Evolutionary conservation across 2,329 filamentous ascomycete genomes (phyloP), one percentile per base, ranked within the genome.

Genomic region (Claviceps citrina): DNA sequence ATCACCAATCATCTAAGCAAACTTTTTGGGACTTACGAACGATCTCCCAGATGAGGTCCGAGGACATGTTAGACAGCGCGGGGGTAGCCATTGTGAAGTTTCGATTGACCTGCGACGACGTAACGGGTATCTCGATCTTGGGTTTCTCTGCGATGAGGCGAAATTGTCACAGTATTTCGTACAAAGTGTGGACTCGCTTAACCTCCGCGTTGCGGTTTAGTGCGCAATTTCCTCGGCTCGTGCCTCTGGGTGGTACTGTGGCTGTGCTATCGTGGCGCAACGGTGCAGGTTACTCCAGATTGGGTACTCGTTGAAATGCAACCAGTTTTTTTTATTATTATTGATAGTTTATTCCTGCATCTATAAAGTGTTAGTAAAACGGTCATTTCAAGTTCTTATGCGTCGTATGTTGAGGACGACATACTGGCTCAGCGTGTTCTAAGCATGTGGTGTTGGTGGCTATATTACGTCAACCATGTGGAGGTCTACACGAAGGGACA

Each of bases 11-110:
- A 26, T 12, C 18, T 43, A 3, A 22, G 18, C 18, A 20, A 13
- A 27, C 9, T 6, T 4, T 18, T 31, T n/a, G 19, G n/a, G 77
- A 86, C 86, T 67, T 79, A 95, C 87, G 84, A 74, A 81, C 79
- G 66, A 93, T 70, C 76, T 89, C 81, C 89, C 89, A 96, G 73
- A 94, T 70, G 57, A 95, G 75, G 70, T 95, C 87, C 61, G 79
- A 68, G 64, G 86, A 93, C 61, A 93, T 73, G 72, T 86, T 84
- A 57, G 78, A 65, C 54, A 75, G 69, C 44, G 56, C 64, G 66
- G 55, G 70, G 57, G 61, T 60, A 53, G 65, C 62, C 70, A 76
- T 75, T 65, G 64, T 76, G 71, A 47, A 41, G 47, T 42, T 63
- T 54, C 52, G 56, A 48, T 47, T 52, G 49, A 31, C 55, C 54